Conservation (phyloP, 1,284 basidiomycete genomes). For the Limonomyces culmigenus region DNA sequence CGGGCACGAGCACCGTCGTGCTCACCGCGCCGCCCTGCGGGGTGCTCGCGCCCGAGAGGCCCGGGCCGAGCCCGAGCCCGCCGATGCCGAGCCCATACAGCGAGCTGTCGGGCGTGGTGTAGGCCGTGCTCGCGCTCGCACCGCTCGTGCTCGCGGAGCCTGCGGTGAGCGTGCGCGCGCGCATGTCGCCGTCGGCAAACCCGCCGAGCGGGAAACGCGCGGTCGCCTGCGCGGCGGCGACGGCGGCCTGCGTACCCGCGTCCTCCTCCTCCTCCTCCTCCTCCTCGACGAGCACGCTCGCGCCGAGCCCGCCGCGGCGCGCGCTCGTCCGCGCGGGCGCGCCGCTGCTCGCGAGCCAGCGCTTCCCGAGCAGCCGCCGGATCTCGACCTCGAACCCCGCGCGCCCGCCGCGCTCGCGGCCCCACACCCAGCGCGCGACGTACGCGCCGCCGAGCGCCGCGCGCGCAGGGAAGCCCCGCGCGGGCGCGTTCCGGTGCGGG, state of each 20-base stretch:
- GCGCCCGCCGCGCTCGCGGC: slow-evolving; percentile 36
- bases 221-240: slow-evolving; percentile 46
- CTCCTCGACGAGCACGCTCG: slow-evolving; percentile 27
- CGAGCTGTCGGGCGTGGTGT: slow-evolving; percentile 5
- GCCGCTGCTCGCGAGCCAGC: slow-evolving; percentile 48
- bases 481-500: slow-evolving; percentile 62
- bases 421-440: slow-evolving; percentile 69
- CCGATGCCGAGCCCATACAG: slow-evolving; percentile 3
- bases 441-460: slow-evolving; percentile 58
- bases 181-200: slow-evolving; percentile 21
- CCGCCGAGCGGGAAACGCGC: slow-evolving; percentile 24
- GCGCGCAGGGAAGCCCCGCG: slow-evolving; percentile 43
- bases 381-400: slow-evolving; percentile 72
- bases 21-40: slow-evolving; percentile 8
- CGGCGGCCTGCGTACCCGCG: slow-evolving; percentile 14
- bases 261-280: too few relatives aligned
- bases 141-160: slow-evolving; percentile 24
- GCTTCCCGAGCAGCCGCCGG: slow-evolving; percentile 42
- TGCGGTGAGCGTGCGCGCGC: slow-evolving; percentile 30
- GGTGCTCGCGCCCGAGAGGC: slow-evolving; percentile 15
- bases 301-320: slow-evolving; percentile 19
- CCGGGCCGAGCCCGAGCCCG: slow-evolving; percentile 19
- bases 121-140: slow-evolving; percentile 16
- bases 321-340: slow-evolving; percentile 38
- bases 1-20: slow-evolving; percentile 44